Conservation (phyloP, 2,329 filamentous ascomycete species). For the Paecilomyces dactylethromorphus region DNA sequence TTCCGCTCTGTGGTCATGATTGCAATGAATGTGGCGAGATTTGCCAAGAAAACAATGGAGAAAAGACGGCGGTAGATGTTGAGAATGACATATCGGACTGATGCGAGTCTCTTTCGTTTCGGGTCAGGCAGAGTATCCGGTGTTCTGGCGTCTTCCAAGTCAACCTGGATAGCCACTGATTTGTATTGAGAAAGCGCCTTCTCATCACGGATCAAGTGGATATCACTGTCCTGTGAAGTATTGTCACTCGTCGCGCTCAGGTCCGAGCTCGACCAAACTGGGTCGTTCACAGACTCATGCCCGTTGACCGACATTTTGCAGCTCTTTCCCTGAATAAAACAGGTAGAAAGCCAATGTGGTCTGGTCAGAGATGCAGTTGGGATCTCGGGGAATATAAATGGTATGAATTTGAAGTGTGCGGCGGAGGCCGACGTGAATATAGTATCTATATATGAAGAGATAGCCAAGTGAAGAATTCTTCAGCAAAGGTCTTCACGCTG, state of each 20-base stretch:
- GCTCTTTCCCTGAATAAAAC: not conserved
- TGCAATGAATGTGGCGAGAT: constrained; percentile 30
- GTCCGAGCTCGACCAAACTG: not conserved
- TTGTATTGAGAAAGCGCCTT: not conserved
- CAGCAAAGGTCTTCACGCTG: not conserved
- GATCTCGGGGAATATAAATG: not conserved
- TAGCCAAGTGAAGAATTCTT: not conserved
- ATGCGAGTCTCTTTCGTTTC: constrained; percentile 18
- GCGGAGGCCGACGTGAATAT: not conserved
- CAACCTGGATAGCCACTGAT: constrained; percentile 6
- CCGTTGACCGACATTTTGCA: not conserved
- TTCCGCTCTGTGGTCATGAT: constrained; percentile 29
- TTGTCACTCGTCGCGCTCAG: not conserved
- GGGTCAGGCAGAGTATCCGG: constrained; percentile 12
- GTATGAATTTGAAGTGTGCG: not conserved
- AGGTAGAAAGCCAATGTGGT: not conserved
- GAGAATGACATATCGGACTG: constrained; percentile 29
- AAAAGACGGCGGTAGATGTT: constrained; percentile 39
- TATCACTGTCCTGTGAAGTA: not conserved
- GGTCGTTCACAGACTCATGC: not conserved
- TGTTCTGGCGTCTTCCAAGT: constrained; percentile 17
- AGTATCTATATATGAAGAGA: not conserved
- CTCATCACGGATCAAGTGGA: not conserved
- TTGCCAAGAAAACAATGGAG: constrained; percentile 33
- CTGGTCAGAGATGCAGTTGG: not conserved